Evolutionary conservation across 2,329 filamentous ascomycete species (phyloP), one percentile per base, ranked within the genome.

Genomic region (Ophiostoma angusticollis): DNA sequence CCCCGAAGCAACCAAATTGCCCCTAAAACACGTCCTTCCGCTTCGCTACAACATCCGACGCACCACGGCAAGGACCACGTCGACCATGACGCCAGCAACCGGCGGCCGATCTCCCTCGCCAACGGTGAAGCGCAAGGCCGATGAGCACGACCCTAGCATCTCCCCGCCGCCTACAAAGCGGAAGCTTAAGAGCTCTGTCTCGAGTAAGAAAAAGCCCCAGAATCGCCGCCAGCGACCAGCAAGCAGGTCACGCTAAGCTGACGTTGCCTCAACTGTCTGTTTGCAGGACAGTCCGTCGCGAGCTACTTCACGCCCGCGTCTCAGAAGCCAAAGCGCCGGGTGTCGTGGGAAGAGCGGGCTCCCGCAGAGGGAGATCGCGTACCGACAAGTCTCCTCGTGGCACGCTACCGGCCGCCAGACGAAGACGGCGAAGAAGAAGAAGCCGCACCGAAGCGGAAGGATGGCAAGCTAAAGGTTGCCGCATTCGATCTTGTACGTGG

Each of bases 301-400:
- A 84, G 72, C 39, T 96, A 96, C 64, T 96, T 96, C 60, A 93
- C 79, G 0, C 87, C 87, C 0, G 56, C 71, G 0, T 95, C 86
- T 0, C 75, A 94, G 56, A 95, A 93, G 56, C 76, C 80, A 23
- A 83, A 84, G 12, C 79, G 87, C 35, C 74, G 72, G 41, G 75
- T 83, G 36, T 64, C 60, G 9, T 96, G 91, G 84, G 57, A 67
- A 65, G 60, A 80, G 72, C 56, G 79, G 65, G 54, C 80, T 3
- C 61, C 64, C 0, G 52, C 62, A 34, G 61, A 68, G 7, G 61
- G n/a, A n/a, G n/a, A n/a, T n/a, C n/a, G 67, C 39, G 56, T 58
- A 1, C 64, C 63, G 1, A 60, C 65, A 4, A 75, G 80, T 4
- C 65, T 95, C 17, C 68, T 96, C 6, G 71, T 91, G 18, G 86